Conservation (phyloP, 306 rosid species). For the Senna siamea region DNA sequence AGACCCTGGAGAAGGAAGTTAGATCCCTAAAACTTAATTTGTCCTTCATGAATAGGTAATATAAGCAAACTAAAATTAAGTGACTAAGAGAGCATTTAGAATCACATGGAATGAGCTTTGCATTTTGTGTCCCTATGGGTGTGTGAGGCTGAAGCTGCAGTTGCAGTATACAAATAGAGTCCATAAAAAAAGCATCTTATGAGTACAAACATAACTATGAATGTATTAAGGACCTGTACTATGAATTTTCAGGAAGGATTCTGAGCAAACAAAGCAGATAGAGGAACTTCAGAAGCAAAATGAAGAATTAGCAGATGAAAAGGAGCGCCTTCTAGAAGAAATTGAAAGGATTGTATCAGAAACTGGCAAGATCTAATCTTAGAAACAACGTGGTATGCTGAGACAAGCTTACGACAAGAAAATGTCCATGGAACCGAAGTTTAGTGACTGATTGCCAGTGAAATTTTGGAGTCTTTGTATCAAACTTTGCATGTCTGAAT, state of each 20-base stretch:
- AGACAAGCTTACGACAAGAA: conserved; percentile 2
- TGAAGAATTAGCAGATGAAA: conserved; percentile 78
- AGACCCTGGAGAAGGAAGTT: conserved; percentile 93
- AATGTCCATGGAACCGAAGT: not conserved
- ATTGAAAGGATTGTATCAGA: conserved; percentile 76
- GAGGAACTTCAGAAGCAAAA: conserved; percentile 95
- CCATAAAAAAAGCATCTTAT: not conserved
- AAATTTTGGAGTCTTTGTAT: conserved; percentile 23
- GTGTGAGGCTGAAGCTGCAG: not conserved
- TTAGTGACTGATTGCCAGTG: not conserved
- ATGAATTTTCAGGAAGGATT: conserved; percentile 81
- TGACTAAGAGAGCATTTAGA: not conserved
- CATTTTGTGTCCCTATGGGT: not conserved
- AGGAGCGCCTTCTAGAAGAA: conserved; percentile 85
- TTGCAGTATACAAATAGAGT: not conserved
- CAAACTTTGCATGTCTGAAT: conserved; percentile 31
- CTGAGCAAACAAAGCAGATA: conserved; percentile 94
- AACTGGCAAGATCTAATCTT: conserved; percentile 54
- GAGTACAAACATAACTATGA: not conserved
- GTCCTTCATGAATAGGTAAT: conserved; percentile 96
- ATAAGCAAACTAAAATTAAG: not conserved
- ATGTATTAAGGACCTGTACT: not conserved
- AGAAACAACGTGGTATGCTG: conserved; percentile 23
- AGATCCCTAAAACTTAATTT: conserved; percentile 84
- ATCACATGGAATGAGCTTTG: not conserved